A percentile compares a stretch with the other conserved stretches of the same genome.
phyloP scores from a whole-genome alignment of 441 rosid species.

The Dalechampia spathulata region DNA sequence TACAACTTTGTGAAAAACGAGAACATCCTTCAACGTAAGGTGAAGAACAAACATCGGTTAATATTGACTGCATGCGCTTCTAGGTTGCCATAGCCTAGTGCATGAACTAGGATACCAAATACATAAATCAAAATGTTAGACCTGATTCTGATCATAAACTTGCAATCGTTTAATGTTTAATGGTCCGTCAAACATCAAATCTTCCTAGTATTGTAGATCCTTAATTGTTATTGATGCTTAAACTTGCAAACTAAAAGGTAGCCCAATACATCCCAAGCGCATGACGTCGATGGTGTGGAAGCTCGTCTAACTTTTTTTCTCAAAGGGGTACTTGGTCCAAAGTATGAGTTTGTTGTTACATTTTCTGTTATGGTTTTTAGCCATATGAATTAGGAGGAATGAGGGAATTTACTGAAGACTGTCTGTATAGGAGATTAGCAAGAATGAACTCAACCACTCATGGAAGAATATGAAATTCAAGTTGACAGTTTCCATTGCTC shows the following conservation, averaged over 20 bases:
- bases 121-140: neutral
- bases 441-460: neutral
- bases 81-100: neutral
- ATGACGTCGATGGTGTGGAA: neutral
- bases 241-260: neutral
- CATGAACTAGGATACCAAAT: neutral
- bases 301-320: neutral
- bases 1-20: no score
- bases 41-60: no score
- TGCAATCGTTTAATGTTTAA: neutral
- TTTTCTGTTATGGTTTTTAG: neutral
- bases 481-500: neutral
- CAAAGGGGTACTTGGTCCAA: no score
- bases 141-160: neutral
- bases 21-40: no score
- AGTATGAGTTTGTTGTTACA: neutral
- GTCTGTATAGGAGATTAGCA: neutral
- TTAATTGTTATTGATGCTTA: neutral
- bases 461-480: constrained; percentile 2
- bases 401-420: neutral
- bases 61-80: neutral
- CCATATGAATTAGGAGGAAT: neutral
- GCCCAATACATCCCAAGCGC: neutral
- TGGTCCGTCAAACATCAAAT: neutral
- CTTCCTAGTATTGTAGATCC: neutral